A percentile compares a stretch with the other conserved stretches of the same genome.
Evolutionary conservation across 1,139 yeast genomes (phyloP).

Genomic region (Yamadazyma atlantica): DNA sequence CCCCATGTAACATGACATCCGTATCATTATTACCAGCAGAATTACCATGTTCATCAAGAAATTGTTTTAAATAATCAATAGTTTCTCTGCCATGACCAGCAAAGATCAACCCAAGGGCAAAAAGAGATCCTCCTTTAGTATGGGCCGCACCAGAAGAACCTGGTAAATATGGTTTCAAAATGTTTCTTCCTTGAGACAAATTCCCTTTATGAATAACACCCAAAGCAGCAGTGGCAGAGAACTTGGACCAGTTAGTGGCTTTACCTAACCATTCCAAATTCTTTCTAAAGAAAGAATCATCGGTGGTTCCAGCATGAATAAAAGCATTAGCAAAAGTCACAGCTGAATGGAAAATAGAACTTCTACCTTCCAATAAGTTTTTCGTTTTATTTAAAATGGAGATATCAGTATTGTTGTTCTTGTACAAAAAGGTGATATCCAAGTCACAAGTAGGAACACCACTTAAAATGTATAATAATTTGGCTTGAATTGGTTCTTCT

Average conservation of each 20-base stretch:
- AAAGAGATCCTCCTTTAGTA: slow-evolving; percentile 94
- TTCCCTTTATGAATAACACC: slow-evolving; percentile 98
- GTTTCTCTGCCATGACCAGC: slow-evolving; percentile 96
- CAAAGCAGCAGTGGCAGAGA: slow-evolving; percentile 95
- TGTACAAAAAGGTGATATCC: slow-evolving; percentile 82
- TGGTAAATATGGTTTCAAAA: slow-evolving; percentile 89
- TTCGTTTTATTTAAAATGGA: slow-evolving; percentile 81
- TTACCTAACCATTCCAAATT: slow-evolving; percentile 95
- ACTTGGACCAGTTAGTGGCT: slow-evolving; percentile 97
- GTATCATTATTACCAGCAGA: slow-evolving; percentile 71
- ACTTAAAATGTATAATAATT: slow-evolving; percentile 68
- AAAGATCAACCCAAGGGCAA: slow-evolving; percentile 89
- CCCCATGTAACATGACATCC: slow-evolving; percentile 93
- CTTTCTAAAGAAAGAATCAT: slow-evolving; percentile 86
- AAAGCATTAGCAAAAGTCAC: slow-evolving; percentile 94
- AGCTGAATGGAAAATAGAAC: slow-evolving; percentile 93
- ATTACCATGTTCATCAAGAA: slow-evolving; percentile 66
- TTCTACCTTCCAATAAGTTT: slow-evolving; percentile 82
- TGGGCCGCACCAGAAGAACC: slow-evolving; percentile 79
- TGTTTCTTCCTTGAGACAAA: slow-evolving; percentile 83
- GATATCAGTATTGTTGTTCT: slow-evolving; percentile 85
- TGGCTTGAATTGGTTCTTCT: slow-evolving; percentile 31
- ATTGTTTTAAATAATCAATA: slow-evolving; percentile 72
- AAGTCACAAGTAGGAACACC: slow-evolving; percentile 96
- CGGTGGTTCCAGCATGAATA: slow-evolving; percentile 96